Conservation (phyloP, 257 asterid species). For the Plantago major region DNA sequence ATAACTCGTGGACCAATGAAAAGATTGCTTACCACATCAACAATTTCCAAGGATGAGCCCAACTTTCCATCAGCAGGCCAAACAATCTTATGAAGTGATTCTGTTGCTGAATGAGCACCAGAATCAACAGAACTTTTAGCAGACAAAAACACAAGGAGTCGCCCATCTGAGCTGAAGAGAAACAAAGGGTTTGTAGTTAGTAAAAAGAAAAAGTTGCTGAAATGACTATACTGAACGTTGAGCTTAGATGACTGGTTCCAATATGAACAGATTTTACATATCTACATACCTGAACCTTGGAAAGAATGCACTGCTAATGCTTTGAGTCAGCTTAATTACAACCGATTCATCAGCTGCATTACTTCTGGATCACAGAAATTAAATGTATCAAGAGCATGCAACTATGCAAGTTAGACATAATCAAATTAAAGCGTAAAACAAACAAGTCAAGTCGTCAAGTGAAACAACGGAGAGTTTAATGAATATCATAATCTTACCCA, state of each 20-base stretch:
- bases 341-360: slow-evolving; percentile 39
- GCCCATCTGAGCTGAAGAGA: slow-evolving; percentile 75
- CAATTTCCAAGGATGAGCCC: slow-evolving; percentile 34
- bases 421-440: neutral
- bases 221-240: neutral
- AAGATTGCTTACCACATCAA: slow-evolving; percentile 59
- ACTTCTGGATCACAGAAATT: slow-evolving; percentile 29
- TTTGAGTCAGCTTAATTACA: slow-evolving; percentile 44
- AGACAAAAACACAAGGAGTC: slow-evolving; percentile 68
- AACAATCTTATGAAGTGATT: slow-evolving; percentile 74
- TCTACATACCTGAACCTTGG: slow-evolving; percentile 73
- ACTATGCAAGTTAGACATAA: slow-evolving; percentile 22
- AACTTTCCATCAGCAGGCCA: slow-evolving; percentile 70
- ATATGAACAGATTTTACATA: neutral
- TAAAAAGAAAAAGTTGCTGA: neutral
- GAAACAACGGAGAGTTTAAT: neutral
- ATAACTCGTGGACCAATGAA: neutral
- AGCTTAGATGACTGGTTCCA: neutral
- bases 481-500: slow-evolving; percentile 24
- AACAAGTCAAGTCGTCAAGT: too few species aligned
- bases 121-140: slow-evolving; percentile 74
- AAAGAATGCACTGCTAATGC: slow-evolving; percentile 75
- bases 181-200: slow-evolving; percentile 8
- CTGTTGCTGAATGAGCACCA: slow-evolving; percentile 79
- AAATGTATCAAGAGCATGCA: slow-evolving; percentile 22